These are phyloP conservation scores for Bipolaris victoriae DNA, from an alignment of 2,329 filamentous ascomycete genomes.

Conservation along the genomic window DNA sequence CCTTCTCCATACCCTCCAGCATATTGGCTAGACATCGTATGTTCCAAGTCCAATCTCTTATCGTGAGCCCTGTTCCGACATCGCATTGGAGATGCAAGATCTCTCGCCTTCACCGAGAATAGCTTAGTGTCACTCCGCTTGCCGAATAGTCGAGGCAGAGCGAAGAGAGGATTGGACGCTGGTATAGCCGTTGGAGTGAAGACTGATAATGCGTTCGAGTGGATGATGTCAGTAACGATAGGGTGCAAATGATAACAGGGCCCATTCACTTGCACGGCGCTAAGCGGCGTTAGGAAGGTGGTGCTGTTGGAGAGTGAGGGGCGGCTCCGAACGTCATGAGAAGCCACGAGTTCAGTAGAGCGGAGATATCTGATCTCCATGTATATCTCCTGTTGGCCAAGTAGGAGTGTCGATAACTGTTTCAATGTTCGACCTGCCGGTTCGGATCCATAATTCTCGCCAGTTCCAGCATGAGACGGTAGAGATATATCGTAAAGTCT, in stretches of 20 bases:
- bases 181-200: neutral
- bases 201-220: neutral
- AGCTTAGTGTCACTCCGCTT: slow-evolving; percentile 1
- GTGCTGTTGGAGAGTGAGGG: slow-evolving; percentile 2
- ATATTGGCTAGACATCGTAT: neutral
- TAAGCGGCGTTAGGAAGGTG: slow-evolving; percentile 17
- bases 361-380: neutral
- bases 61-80: slow-evolving; percentile 7
- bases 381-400: neutral
- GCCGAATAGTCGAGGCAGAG: neutral
- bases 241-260: slow-evolving; percentile 1
- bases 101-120: neutral
- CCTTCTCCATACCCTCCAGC: neutral
- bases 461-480: slow-evolving; percentile 29
- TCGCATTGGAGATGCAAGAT: slow-evolving; percentile 2
- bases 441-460: slow-evolving; percentile 18
- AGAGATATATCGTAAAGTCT: slow-evolving; percentile 29
- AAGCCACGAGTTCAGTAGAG: neutral
- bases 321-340: slow-evolving; percentile 1
- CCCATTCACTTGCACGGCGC: slow-evolving; percentile 6
- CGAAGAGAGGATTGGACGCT: neutral
- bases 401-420: neutral
- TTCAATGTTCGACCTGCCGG: neutral
- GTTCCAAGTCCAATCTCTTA: neutral
- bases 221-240: slow-evolving; percentile 14